Conservation (phyloP, 352 stramenopile genomes). For the Phytopythium sindhum region DNA sequence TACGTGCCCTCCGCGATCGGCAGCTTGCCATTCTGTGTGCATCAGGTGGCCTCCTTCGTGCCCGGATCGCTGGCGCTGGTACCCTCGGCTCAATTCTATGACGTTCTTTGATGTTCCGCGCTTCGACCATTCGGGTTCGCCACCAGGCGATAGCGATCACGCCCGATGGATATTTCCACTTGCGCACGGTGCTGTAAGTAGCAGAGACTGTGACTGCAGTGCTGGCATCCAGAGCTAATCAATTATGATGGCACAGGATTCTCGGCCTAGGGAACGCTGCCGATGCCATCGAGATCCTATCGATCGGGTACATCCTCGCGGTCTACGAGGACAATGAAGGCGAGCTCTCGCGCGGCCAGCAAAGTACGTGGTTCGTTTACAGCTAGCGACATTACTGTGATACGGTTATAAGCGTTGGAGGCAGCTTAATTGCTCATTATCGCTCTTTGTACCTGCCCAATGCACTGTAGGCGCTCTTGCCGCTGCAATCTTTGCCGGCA, state of each 20-base stretch:
- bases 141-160: constrained; percentile 49
- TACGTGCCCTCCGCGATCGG: neutral
- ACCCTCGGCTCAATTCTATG: neutral
- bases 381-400: neutral
- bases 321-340: constrained; percentile 79
- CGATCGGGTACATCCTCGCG: constrained; percentile 89
- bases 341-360: constrained; percentile 36
- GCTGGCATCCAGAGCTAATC: neutral
- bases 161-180: constrained; percentile 61
- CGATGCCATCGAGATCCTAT: constrained; percentile 90
- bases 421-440: neutral
- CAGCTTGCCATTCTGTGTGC: no score
- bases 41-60: no score
- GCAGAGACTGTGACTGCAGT: neutral
- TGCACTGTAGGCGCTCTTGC: constrained; percentile 58
- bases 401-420: neutral
- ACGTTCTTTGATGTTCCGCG: neutral
- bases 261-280: constrained; percentile 82
- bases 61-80: no score
- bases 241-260: constrained; percentile 35
- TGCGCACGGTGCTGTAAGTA: constrained; percentile 63
- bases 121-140: neutral
- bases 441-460: neutral
- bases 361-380: constrained; percentile 32
- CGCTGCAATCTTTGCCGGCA: constrained; percentile 87